Conservation (phyloP, 768 basidiomycete genomes). For the Russula foetens region DNA sequence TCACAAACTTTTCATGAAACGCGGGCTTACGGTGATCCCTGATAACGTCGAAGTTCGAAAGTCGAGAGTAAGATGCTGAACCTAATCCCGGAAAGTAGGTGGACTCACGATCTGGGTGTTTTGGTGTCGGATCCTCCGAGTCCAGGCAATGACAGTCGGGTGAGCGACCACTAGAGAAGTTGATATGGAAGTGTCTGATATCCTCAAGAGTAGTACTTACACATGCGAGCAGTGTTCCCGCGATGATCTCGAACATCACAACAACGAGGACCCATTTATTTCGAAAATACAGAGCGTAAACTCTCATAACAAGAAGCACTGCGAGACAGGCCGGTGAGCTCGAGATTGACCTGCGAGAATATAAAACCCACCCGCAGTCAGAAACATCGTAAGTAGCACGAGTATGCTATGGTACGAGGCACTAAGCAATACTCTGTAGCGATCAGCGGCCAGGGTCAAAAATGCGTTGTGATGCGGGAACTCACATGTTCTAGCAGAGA, state of each 20-base stretch:
- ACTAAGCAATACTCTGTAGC: neutral
- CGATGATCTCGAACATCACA: conserved; percentile 3
- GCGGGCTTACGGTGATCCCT: neutral
- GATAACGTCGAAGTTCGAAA: neutral
- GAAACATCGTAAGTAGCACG: neutral
- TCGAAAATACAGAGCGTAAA: conserved; percentile 24
- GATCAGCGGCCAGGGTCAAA: neutral
- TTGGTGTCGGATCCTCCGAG: neutral
- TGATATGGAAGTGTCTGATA: neutral
- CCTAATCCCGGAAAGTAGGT: no score
- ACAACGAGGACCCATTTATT: conserved; percentile 18
- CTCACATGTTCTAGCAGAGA: neutral
- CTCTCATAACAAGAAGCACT: conserved; percentile 22
- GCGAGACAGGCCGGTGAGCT: neutral
- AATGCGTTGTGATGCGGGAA: neutral
- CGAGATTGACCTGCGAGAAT: neutral
- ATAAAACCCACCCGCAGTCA: neutral
- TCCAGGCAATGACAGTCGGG: neutral
- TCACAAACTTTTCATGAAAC: neutral
- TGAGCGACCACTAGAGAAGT: neutral
- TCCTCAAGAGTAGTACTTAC: neutral
- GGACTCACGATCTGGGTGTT: neutral
- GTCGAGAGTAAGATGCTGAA: neutral
- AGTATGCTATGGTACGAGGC: neutral
- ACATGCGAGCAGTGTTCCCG: neutral